phyloP scores from a whole-genome alignment of 2,329 filamentous ascomycete genomes.

The Trichoderma atrobrunneum region DNA sequence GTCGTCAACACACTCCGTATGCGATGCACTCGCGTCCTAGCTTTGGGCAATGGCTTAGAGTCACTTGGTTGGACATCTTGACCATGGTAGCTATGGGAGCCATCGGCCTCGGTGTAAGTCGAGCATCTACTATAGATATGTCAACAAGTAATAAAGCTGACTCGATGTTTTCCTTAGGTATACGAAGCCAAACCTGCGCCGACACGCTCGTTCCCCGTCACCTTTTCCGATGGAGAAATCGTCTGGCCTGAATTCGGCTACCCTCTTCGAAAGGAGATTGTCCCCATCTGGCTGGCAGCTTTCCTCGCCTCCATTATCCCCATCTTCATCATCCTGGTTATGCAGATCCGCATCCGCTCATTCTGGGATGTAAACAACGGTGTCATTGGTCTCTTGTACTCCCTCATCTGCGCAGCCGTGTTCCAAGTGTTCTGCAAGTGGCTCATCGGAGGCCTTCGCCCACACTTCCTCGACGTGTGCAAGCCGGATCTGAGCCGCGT shows the following conservation, averaged over 20 bases:
- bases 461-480: slow-evolving; percentile 70
- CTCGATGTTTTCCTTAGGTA: slow-evolving; percentile 38
- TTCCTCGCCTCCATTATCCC: slow-evolving; percentile 64
- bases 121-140: background rate
- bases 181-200: slow-evolving; percentile 65
- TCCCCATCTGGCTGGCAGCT: slow-evolving; percentile 69
- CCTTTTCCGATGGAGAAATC: slow-evolving; percentile 63
- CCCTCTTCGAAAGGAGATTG: slow-evolving; percentile 65
- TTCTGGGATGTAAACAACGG: slow-evolving; percentile 73
- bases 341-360: slow-evolving; percentile 65
- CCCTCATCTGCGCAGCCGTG: slow-evolving; percentile 66
- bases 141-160: background rate
- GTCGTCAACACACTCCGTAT: slow-evolving; percentile 25
- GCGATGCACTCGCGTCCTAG: slow-evolving; percentile 52
- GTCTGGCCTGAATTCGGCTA: slow-evolving; percentile 71
- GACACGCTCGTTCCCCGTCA: slow-evolving; percentile 66
- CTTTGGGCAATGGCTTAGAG: slow-evolving; percentile 69
- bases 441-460: slow-evolving; percentile 70
- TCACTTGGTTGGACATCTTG: slow-evolving; percentile 63
- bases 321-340: slow-evolving; percentile 60
- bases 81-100: slow-evolving; percentile 66
- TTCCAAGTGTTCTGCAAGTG: slow-evolving; percentile 76
- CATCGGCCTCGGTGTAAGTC: slow-evolving; percentile 62
- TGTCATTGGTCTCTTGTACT: slow-evolving; percentile 66
- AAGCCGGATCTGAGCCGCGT: slow-evolving; percentile 45